phyloP scores from a whole-genome alignment of 495 filamentous ascomycete genomes.

The Pyronema domesticum region DNA sequence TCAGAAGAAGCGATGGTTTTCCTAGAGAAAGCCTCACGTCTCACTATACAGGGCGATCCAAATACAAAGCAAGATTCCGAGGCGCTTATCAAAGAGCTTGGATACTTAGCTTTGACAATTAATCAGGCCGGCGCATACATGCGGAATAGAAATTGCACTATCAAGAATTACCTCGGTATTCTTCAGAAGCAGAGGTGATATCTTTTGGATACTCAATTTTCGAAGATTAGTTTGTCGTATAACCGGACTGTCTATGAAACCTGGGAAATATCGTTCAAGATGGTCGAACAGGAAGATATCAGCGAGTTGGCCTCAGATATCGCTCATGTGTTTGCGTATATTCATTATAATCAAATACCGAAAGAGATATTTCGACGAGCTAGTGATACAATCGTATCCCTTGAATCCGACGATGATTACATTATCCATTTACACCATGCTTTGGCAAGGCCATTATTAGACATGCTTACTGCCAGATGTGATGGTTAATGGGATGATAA shows the following conservation, averaged over 20 bases:
- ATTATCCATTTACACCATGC: neutral
- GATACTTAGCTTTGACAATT: conserved; percentile 8
- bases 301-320: neutral
- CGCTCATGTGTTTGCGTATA: conserved; percentile 1
- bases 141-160: neutral
- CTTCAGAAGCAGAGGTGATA: neutral
- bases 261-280: conserved; percentile 10
- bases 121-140: conserved; percentile 12
- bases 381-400: neutral
- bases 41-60: neutral
- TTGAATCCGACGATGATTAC: neutral
- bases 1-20: conserved; percentile 15
- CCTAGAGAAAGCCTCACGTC: neutral
- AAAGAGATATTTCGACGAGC: conserved; percentile 5
- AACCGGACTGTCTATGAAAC: conserved; percentile 4
- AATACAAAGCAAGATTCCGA: neutral
- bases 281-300: neutral
- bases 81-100: conserved; percentile 2
- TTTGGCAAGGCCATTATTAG: neutral
- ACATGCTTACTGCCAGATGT: neutral
- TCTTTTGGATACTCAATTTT: neutral
- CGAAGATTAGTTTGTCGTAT: neutral
- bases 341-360: conserved; percentile 7
- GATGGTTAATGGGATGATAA: neutral
- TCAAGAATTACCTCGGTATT: conserved; percentile 3